Conservation (phyloP, 495 filamentous ascomycete genomes). For the Tuber brumale region DNA sequence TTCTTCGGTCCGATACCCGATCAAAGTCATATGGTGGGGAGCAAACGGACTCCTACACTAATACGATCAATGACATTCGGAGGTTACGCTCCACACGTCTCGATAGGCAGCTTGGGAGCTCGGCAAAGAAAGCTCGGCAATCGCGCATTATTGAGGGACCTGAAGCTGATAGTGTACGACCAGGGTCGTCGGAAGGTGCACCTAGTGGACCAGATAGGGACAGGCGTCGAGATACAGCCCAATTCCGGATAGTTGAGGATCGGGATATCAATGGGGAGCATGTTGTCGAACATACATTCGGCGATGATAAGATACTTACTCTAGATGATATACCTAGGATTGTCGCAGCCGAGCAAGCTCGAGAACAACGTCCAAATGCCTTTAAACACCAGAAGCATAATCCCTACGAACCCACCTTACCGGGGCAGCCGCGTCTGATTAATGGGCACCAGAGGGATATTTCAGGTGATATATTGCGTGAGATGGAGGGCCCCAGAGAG, state of each 20-base stretch:
- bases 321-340: slow-evolving; percentile 97
- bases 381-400: slow-evolving; percentile 68
- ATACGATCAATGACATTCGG: slow-evolving; percentile 90
- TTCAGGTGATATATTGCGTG: slow-evolving; percentile 57
- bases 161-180: slow-evolving; percentile 66
- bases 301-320: slow-evolving; percentile 83
- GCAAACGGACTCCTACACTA: slow-evolving; percentile 70
- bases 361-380: slow-evolving; percentile 82
- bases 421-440: slow-evolving; percentile 59
- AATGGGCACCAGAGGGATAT: slow-evolving; percentile 73
- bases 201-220: slow-evolving; percentile 28
- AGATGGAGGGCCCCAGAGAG: slow-evolving; percentile 45
- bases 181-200: slow-evolving; percentile 60
- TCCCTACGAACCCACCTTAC: slow-evolving; percentile 56
- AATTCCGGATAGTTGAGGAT: slow-evolving; percentile 78
- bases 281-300: slow-evolving; percentile 71
- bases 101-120: slow-evolving; percentile 86
- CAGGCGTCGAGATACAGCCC: slow-evolving; percentile 39
- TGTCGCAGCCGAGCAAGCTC: slow-evolving; percentile 88
- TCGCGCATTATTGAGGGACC: slow-evolving; percentile 91
- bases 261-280: slow-evolving; percentile 65
- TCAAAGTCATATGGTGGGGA: slow-evolving; percentile 68
- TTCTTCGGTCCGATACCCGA: slow-evolving; percentile 59
- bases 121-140: slow-evolving; percentile 78
- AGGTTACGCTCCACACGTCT: slow-evolving; percentile 85